phyloP scores from a whole-genome alignment of 1,284 basidiomycete species.

The Apiotrichum gracile region DNA sequence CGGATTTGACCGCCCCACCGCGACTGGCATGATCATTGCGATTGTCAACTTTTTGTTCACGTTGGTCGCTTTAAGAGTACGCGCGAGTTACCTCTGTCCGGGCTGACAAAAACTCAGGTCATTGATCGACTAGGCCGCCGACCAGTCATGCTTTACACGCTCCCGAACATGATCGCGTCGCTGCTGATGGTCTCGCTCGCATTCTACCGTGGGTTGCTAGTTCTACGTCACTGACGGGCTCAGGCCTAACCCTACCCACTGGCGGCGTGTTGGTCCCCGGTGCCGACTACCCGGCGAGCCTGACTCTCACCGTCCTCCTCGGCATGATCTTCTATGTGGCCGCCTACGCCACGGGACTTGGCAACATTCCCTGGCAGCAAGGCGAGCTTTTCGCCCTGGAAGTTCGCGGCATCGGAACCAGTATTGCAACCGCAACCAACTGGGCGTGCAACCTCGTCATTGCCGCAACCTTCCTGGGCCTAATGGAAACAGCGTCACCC shows the following conservation, averaged over 20 bases:
- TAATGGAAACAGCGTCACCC: slow-evolving; percentile 69
- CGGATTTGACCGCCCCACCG: slow-evolving; percentile 72
- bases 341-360: slow-evolving; percentile 69
- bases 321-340: slow-evolving; percentile 78
- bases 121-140: slow-evolving; percentile 73
- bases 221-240: not conserved
- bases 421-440: slow-evolving; percentile 71
- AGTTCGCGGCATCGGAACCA: slow-evolving; percentile 74
- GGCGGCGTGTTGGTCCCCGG: slow-evolving; percentile 62
- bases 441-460: slow-evolving; percentile 73
- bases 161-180: slow-evolving; percentile 70
- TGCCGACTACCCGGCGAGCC: slow-evolving; percentile 58
- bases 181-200: slow-evolving; percentile 50
- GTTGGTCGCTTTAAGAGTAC: slow-evolving; percentile 64
- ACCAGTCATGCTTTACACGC: slow-evolving; percentile 67
- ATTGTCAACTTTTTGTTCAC: slow-evolving; percentile 78
- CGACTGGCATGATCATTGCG: slow-evolving; percentile 69
- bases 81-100: not conserved
- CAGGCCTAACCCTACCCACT: slow-evolving; percentile 64
- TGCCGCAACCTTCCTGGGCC: slow-evolving; percentile 65
- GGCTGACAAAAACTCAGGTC: slow-evolving; percentile 36
- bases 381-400: slow-evolving; percentile 71
- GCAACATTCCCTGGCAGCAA: slow-evolving; percentile 81
- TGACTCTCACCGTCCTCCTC: slow-evolving; percentile 64
- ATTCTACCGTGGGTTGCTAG: not conserved